Conservation (phyloP, 306 rosid species). For the Abrus precatorius region DNA sequence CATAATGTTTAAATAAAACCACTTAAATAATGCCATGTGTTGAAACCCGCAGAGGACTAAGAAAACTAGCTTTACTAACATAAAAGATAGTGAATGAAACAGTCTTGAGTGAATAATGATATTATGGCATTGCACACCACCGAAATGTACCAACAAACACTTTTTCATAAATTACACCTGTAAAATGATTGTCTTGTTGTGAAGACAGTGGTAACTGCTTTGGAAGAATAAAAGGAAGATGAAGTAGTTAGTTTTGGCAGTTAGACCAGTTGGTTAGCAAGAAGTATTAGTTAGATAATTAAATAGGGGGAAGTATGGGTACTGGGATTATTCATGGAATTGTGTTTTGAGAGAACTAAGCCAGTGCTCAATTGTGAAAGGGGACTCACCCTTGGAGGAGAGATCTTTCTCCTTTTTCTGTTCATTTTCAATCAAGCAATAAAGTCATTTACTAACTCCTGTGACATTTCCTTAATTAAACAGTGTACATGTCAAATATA, state of each 20-base stretch:
- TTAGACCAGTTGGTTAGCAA: conserved; percentile 19
- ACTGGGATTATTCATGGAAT: neutral
- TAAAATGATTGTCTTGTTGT: neutral
- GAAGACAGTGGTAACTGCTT: neutral
- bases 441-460: conserved; percentile 21
- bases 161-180: neutral
- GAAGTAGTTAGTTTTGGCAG: conserved; percentile 11
- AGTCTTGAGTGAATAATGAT: neutral
- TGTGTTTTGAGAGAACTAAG: conserved; percentile 25
- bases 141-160: neutral
- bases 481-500: conserved; percentile 87
- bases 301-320: conserved; percentile 1
- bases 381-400: conserved; percentile 11
- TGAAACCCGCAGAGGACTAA: conserved; percentile 8
- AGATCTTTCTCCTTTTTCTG: conserved; percentile 20
- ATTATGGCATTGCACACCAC: neutral
- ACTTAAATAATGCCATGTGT: neutral
- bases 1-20: conserved; percentile 14
- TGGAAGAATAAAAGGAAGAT: conserved; percentile 17
- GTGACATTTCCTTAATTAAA: conserved; percentile 51
- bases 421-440: conserved; percentile 35
- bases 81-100: neutral
- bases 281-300: conserved; percentile 23
- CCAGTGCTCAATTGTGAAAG: conserved; percentile 22
- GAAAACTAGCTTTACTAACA: conserved; percentile 1